Evolutionary conservation across 2,329 filamentous ascomycete species (phyloP).

Genomic region (Colletotrichum zoysiae): DNA sequence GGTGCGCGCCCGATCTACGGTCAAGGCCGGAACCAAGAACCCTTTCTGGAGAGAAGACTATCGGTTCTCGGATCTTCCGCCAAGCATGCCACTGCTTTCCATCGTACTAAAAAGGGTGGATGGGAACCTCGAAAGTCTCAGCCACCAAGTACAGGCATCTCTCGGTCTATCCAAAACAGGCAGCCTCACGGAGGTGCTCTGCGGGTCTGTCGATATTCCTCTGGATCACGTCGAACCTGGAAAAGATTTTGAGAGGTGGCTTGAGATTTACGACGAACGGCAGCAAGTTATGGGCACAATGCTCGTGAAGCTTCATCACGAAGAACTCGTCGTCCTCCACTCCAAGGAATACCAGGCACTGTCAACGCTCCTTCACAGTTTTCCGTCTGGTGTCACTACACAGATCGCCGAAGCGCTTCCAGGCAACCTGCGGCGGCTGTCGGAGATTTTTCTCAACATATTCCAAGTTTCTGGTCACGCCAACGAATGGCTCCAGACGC

Average conservation of each 20-base stretch:
- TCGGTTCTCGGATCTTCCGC: conserved; percentile 80
- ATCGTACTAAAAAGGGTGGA: conserved; percentile 78
- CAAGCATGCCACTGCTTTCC: conserved; percentile 75
- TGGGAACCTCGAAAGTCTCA: conserved; percentile 60
- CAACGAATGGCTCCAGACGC: conserved; percentile 89
- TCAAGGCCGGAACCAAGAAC: conserved; percentile 77
- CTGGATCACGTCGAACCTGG: conserved; percentile 83
- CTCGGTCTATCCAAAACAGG: conserved; percentile 57
- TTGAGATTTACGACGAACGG: conserved; percentile 81
- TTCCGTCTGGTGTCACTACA: conserved; percentile 84
- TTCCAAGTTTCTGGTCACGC: conserved; percentile 92
- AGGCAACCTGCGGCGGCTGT: conserved; percentile 81
- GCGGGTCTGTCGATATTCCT: conserved; percentile 84
- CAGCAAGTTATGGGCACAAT: conserved; percentile 85
- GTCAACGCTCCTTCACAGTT: conserved; percentile 85
- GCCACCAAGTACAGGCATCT: conserved; percentile 58
- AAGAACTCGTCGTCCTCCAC: conserved; percentile 91
- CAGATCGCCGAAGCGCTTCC: conserved; percentile 86
- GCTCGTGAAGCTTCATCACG: conserved; percentile 83
- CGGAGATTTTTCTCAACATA: conserved; percentile 91
- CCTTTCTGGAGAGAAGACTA: conserved; percentile 89
- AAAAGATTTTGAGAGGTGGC: conserved; percentile 89
- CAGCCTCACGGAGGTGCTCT: conserved; percentile 64
- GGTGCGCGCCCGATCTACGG: conserved; percentile 79
- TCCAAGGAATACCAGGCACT: conserved; percentile 86